Conservation (phyloP, 2,329 filamentous ascomycete genomes). For the Colletotrichum orchidophilum region DNA sequence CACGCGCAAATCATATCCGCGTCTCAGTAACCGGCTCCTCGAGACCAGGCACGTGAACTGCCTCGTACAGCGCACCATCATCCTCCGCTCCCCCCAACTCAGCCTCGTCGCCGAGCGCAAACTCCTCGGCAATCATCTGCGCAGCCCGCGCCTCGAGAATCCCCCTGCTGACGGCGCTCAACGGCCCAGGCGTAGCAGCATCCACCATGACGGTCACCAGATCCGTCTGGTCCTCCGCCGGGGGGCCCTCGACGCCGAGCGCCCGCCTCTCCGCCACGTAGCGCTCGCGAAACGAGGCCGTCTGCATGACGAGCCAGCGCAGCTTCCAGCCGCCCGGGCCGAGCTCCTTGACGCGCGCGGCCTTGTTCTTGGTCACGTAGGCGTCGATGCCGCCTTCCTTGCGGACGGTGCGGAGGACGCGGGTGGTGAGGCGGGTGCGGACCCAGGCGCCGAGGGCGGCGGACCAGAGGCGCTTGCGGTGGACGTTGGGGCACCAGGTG, state of each 20-base stretch:
- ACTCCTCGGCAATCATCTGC: constrained; percentile 54
- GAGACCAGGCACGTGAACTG: constrained; percentile 49
- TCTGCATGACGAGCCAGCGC: constrained; percentile 90
- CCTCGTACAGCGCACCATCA: constrained; percentile 47
- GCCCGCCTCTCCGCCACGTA: constrained; percentile 70
- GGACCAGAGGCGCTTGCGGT: constrained; percentile 74
- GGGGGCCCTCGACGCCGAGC: constrained; percentile 66
- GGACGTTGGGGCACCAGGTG: constrained; percentile 80
- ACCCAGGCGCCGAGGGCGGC: constrained; percentile 69
- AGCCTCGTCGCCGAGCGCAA: constrained; percentile 56
- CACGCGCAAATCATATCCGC: neutral
- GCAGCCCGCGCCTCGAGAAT: constrained; percentile 49
- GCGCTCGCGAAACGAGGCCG: constrained; percentile 67
- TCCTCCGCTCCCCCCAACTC: constrained; percentile 46
- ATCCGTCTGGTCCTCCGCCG: constrained; percentile 47
- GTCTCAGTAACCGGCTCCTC: constrained; percentile 33
- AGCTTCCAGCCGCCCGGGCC: constrained; percentile 91
- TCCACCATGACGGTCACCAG: constrained; percentile 53
- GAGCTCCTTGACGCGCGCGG: constrained; percentile 82
- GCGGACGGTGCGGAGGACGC: constrained; percentile 78
- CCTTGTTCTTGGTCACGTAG: constrained; percentile 86
- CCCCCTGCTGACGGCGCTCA: constrained; percentile 39
- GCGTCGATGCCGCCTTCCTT: constrained; percentile 90
- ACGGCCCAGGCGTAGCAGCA: constrained; percentile 50
- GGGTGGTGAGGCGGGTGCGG: constrained; percentile 74